Evolutionary conservation across 2,329 filamentous ascomycete genomes (phyloP), one percentile per base, ranked within the genome.

Genomic region (Fusarium chaquense): DNA sequence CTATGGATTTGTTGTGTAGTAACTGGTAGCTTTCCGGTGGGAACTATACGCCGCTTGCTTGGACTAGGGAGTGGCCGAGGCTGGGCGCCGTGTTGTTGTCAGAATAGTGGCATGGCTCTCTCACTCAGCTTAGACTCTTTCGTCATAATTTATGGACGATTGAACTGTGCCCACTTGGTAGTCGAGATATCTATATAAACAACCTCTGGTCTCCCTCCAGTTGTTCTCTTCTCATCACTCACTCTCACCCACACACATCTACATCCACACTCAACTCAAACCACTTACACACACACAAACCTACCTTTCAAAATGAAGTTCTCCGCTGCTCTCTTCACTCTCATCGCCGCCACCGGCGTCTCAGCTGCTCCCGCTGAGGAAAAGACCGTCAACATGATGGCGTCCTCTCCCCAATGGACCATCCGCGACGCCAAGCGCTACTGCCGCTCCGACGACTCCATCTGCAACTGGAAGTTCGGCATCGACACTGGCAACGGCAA

Each of bases 241-340:
- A 54, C n/a, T n/a, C n/a, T n/a, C n/a, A n/a, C n/a, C n/a, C n/a
- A 20, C 3, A 20, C 20, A 20, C 20, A 20, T 20, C 20, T 20
- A 20, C 20, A 20, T 20, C 20, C 20, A 20, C 20, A 20, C 20
- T 20, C 20, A 20, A 20, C 20, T 20, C 20, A 20, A 20, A 20
- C 20, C 20, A 20, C 20, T 20, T 20, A 20, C 20, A 20, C 20
- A 20, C 20, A 20, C n/a, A n/a, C n/a, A n/a, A n/a, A n/a, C n/a
- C n/a, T n/a, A n/a, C n/a, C n/a, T n/a, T n/a, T 66, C 71, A 82
- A 50, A 36, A 84, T 84, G 83, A 81, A 83, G 73, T 75, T 84
- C 78, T 79, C 81, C 67, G 76, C 80, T 61, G 73, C 82, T 69
- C 57, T 82, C 62, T 71, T 79, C 69, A 67, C 80, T 73, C 46